Evolutionary conservation across 2,329 filamentous ascomycete genomes (phyloP).

Genomic region (Karstenula rhodostoma): DNA sequence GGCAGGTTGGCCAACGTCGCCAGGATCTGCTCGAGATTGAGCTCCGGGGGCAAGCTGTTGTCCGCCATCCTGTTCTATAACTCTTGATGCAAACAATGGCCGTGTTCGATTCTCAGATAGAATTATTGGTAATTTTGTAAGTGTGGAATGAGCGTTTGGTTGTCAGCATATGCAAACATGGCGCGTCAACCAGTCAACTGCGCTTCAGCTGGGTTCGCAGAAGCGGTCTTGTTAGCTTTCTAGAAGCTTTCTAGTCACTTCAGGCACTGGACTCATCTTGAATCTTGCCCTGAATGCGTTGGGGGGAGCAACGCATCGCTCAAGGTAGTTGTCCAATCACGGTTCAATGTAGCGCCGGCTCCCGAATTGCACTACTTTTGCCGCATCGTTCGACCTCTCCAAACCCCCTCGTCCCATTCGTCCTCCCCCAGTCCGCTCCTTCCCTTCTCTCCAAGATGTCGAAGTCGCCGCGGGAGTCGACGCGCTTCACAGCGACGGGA

Average conservation of each 20-base stretch:
- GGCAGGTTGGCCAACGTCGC: constrained; percentile 44
- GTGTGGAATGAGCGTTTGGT: constrained; percentile 7
- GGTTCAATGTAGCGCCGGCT: constrained; percentile 20
- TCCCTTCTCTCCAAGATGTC: constrained; percentile 53
- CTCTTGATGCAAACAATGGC: background rate
- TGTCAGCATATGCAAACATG: background rate
- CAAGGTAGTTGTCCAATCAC: constrained; percentile 3
- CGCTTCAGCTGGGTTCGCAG: background rate
- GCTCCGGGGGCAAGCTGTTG: constrained; percentile 28
- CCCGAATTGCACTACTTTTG: constrained; percentile 43
- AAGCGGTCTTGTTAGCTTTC: background rate
- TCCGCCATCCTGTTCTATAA: constrained; percentile 38
- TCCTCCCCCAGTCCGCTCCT: constrained; percentile 17
- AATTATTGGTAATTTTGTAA: background rate
- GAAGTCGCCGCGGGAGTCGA: constrained; percentile 79
- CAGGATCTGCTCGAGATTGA: constrained; percentile 47
- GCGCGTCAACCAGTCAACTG: background rate
- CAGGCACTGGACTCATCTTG: background rate
- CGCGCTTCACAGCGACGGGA: constrained; percentile 76
- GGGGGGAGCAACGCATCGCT: background rate
- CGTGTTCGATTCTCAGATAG: background rate
- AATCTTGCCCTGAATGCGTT: too few species aligned
- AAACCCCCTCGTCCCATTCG: constrained; percentile 31
- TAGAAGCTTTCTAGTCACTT: background rate
- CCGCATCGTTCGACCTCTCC: constrained; percentile 40